Percentiles rank a stretch among this genome's conserved stretches.
phyloP scores from a whole-genome alignment of 2,329 filamentous ascomycete genomes.

The Aspergillus candidus region DNA sequence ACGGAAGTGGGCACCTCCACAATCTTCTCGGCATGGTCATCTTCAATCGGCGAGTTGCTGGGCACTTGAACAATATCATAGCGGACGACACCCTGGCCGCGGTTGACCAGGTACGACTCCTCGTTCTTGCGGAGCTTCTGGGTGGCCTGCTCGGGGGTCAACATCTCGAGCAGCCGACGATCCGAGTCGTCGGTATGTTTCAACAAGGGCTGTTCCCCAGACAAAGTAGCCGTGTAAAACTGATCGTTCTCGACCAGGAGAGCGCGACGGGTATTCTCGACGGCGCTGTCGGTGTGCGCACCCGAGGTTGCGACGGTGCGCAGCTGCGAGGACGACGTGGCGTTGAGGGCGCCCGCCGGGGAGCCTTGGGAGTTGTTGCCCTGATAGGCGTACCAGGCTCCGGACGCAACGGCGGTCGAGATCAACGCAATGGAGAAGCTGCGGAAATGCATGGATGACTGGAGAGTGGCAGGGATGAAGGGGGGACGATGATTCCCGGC shows the following conservation, averaged over 20 bases:
- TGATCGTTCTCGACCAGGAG: conserved; percentile 86
- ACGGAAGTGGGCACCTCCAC: conserved; percentile 71
- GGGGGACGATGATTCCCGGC: conserved; percentile 31
- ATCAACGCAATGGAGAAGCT: conserved; percentile 45
- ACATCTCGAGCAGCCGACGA: conserved; percentile 85
- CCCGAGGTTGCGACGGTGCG: conserved; percentile 22
- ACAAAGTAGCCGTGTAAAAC: conserved; percentile 79
- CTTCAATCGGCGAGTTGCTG: conserved; percentile 96
- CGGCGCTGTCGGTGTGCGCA: conserved; percentile 33
- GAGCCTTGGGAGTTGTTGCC: conserved; percentile 25
- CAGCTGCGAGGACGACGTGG: conserved; percentile 19
- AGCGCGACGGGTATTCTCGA: conserved; percentile 58
- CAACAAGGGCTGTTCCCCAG: conserved; percentile 77
- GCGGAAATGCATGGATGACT: conserved; percentile 45
- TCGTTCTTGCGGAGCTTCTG: conserved; percentile 83
- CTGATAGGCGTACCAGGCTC: conserved; percentile 46
- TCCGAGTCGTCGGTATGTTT: conserved; percentile 84
- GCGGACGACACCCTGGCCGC: conserved; percentile 83
- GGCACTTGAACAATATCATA: conserved; percentile 94
- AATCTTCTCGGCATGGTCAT: conserved; percentile 97
- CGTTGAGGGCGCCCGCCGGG: conserved; percentile 19
- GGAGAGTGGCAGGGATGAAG: conserved; percentile 30
- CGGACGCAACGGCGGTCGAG: conserved; percentile 43
- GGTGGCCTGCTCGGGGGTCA: conserved; percentile 89
- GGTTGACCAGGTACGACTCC: conserved; percentile 82